Base-by-base conservation (phyloP, 2,329 filamentous ascomycete genomes). In the Akanthomyces muscarius region DNA sequence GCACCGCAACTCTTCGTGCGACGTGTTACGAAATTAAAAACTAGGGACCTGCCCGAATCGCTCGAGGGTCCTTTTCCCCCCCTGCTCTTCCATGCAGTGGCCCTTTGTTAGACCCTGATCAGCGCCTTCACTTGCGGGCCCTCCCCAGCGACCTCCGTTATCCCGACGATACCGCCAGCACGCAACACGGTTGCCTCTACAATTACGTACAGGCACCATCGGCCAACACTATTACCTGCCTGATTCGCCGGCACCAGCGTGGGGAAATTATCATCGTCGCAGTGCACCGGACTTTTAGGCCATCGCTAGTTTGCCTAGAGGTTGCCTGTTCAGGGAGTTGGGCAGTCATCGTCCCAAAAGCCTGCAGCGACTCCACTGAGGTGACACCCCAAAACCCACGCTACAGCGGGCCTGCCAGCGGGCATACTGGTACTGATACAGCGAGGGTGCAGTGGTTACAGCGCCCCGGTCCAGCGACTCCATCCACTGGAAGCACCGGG, bases 271-370 rank as follows among this genome's bases (percentile, higher is more conserved):
- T 48, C 21, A 28, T 48, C 45, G 45, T n/a, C 45, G 45, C 45
- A 48, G 8, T 25, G 21, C 11, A 25, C 45, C 45, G 45, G 45
- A 48, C 21, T 48, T 48, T 48, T 48, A 28, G 21, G 45, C 38
- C 38, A 41, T 8, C 25, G 44, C 55, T 58, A 58, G 55, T 42
- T 23, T 13, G 30, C 13, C 25, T 13, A 14, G 28, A 58, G 42
- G 55, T 58, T 58, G 42, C 55, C 55, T 13, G 30, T 58, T 58
- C n/a, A 36, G 55, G 44, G 44, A 58, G 41, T 57, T 45, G 42
- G 25, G 54, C 53, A 55, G 36, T 44, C 53, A 21, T 44, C 16
- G 23, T 42, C 21, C 47, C 16, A 30, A 50, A 50, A 53, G 13
- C 10, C 14, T 41, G 38, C 38, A 41, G 38, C 14, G 38, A 10